phyloP scores from a whole-genome alignment of 768 basidiomycete genomes.

The Xerocomus brunneocitrinus region DNA sequence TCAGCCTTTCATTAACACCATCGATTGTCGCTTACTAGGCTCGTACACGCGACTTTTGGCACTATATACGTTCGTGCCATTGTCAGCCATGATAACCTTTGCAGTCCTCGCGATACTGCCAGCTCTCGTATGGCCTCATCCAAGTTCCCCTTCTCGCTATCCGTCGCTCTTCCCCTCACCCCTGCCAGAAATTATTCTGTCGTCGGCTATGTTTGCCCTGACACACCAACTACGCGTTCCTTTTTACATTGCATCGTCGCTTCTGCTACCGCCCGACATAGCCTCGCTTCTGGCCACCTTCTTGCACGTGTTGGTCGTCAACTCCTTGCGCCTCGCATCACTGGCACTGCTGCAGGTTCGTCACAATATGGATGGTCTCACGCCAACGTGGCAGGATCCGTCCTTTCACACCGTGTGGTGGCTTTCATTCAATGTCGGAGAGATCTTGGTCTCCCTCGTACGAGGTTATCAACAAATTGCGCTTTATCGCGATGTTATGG shows the following conservation, averaged over 20 bases:
- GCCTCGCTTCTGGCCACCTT: slow-evolving; percentile 37
- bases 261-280: slow-evolving; percentile 22
- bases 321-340: slow-evolving; percentile 50
- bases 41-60: slow-evolving; percentile 54
- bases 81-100: slow-evolving; percentile 48
- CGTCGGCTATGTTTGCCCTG: slow-evolving; percentile 49
- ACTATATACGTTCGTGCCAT: slow-evolving; percentile 58
- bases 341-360: slow-evolving; percentile 51
- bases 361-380: slow-evolving; percentile 36
- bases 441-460: slow-evolving; percentile 56
- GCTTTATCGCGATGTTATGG: slow-evolving; percentile 66
- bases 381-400: slow-evolving; percentile 49
- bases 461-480: slow-evolving; percentile 69
- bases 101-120: slow-evolving; percentile 49
- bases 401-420: slow-evolving; percentile 73
- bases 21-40: slow-evolving; percentile 36
- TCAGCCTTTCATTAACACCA: not conserved
- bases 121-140: slow-evolving; percentile 41
- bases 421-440: slow-evolving; percentile 66
- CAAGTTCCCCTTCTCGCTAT: slow-evolving; percentile 37
- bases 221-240: slow-evolving; percentile 30
- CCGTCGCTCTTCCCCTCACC: slow-evolving; percentile 54
- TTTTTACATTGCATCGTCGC: slow-evolving; percentile 33
- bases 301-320: slow-evolving; percentile 48
- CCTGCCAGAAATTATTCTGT: slow-evolving; percentile 58